These are phyloP conservation scores for Fusarium mangiferae DNA, from an alignment of 2,329 filamentous ascomycete genomes.

Conservation along the genomic window DNA sequence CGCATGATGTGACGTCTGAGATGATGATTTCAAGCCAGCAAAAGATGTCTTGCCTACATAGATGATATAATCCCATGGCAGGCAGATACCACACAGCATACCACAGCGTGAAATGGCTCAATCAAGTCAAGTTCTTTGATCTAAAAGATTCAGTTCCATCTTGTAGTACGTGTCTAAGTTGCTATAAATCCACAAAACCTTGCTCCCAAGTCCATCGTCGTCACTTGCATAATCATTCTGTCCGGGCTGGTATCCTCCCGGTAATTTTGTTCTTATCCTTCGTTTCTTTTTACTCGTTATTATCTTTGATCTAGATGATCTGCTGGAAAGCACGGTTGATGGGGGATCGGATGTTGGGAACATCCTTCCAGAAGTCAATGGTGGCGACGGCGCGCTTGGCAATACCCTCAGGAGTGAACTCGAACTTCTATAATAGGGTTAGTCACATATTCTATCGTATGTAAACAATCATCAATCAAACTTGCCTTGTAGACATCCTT, in stretches of 20 bases:
- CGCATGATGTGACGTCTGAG: background rate
- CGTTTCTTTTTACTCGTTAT: slow-evolving; percentile 26
- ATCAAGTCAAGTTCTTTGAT: slow-evolving; percentile 10
- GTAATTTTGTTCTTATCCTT: slow-evolving; percentile 26
- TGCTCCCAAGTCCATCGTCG: slow-evolving; percentile 44
- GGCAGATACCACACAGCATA: slow-evolving; percentile 5
- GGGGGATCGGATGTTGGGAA: slow-evolving; percentile 89
- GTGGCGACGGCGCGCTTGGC: slow-evolving; percentile 93
- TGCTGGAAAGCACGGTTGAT: slow-evolving; percentile 98
- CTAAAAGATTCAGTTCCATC: slow-evolving; percentile 44
- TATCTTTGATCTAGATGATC: slow-evolving; percentile 74
- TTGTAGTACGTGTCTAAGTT: slow-evolving; percentile 41
- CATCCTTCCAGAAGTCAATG: slow-evolving; percentile 97
- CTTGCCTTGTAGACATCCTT: slow-evolving; percentile 94
- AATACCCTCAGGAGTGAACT: slow-evolving; percentile 97
- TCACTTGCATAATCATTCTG: slow-evolving; percentile 40
- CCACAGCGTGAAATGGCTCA: background rate
- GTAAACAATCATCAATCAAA: slow-evolving; percentile 23
- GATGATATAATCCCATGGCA: slow-evolving; percentile 16
- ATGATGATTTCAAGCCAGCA: slow-evolving; percentile 4
- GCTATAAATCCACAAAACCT: slow-evolving; percentile 36
- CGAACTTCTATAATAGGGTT: slow-evolving; percentile 82
- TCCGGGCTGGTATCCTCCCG: slow-evolving; percentile 21
- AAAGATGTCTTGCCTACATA: slow-evolving; percentile 7
- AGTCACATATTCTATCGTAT: slow-evolving; percentile 40